phyloP scores from a whole-genome alignment of 2,329 filamentous ascomycete genomes.

The Penicillium hordei region DNA sequence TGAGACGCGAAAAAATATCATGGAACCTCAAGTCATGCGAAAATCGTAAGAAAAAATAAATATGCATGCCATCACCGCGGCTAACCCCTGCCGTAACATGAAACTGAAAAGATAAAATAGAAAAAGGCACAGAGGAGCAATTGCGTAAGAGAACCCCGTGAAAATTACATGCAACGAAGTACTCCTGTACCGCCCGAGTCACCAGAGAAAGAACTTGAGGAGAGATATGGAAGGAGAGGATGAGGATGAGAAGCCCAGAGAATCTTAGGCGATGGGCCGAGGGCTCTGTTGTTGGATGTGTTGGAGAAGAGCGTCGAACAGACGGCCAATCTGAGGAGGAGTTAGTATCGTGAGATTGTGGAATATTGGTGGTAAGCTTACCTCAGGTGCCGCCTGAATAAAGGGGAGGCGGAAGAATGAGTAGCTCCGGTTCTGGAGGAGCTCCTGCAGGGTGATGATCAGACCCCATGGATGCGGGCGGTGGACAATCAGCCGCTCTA shows the following conservation, averaged over 20 bases:
- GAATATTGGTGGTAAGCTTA: slow-evolving; percentile 42
- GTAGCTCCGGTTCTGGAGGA: slow-evolving; percentile 87
- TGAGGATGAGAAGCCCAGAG: slow-evolving; percentile 13
- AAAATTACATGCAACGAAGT: slow-evolving; percentile 20
- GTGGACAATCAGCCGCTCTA: slow-evolving; percentile 84
- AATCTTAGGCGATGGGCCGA: slow-evolving; percentile 34
- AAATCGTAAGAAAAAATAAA: slow-evolving; percentile 27
- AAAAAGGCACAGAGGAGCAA: slow-evolving; percentile 22
- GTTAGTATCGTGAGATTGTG: slow-evolving; percentile 5
- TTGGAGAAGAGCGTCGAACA: slow-evolving; percentile 47
- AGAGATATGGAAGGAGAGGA: slow-evolving; percentile 9
- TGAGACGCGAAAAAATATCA: slow-evolving; percentile 26
- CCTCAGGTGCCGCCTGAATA: slow-evolving; percentile 85
- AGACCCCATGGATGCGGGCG: slow-evolving; percentile 96
- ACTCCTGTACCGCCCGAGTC: slow-evolving; percentile 13
- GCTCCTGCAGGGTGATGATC: slow-evolving; percentile 80
- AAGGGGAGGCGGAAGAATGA: slow-evolving; percentile 91
- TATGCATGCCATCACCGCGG: slow-evolving; percentile 28
- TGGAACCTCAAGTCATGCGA: slow-evolving; percentile 27
- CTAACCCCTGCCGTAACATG: slow-evolving; percentile 26
- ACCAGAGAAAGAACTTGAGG: slow-evolving; percentile 13
- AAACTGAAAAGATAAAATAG: slow-evolving; percentile 21
- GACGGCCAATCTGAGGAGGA: slow-evolving; percentile 42
- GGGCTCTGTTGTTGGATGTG: slow-evolving; percentile 52
- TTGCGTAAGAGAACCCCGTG: slow-evolving; percentile 17